Percentiles rank a stretch among this genome's conserved stretches.
phyloP scores from a whole-genome alignment of 176 grass and related monocot species.

The Aegilops tauschii region DNA sequence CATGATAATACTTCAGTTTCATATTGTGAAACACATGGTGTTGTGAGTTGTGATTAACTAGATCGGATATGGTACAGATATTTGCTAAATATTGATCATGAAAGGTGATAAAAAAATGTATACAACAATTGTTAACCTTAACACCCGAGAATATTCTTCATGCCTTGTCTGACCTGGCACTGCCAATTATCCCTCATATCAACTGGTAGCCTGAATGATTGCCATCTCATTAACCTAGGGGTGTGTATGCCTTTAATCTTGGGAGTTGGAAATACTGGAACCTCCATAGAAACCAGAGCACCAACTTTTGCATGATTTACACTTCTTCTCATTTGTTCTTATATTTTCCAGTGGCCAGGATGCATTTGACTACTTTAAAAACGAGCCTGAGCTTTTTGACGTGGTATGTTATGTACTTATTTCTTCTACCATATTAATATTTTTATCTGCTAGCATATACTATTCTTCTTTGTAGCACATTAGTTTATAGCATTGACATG shows the following conservation, averaged over 20 bases:
- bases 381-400: constrained; percentile 74
- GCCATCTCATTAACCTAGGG: not conserved
- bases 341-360: constrained; percentile 66
- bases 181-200: not conserved
- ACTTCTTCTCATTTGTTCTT: constrained; percentile 8
- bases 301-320: not conserved
- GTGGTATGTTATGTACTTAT: constrained; percentile 51
- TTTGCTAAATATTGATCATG: not conserved
- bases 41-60: not conserved
- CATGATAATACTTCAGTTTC: not conserved
- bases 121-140: not conserved
- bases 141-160: not conserved
- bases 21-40: not conserved
- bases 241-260: not conserved
- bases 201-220: constrained; percentile 4
- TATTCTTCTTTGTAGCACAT: not conserved
- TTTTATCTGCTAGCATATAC: not conserved
- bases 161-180: not conserved
- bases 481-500: too few species aligned
- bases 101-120: not conserved
- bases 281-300: not conserved
- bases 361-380: constrained; percentile 86
- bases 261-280: not conserved
- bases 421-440: not conserved
- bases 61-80: not conserved